These are phyloP conservation scores for Cymbopogon citratus DNA, from an alignment of 176 grass and related monocot species.

Conservation along the genomic window DNA sequence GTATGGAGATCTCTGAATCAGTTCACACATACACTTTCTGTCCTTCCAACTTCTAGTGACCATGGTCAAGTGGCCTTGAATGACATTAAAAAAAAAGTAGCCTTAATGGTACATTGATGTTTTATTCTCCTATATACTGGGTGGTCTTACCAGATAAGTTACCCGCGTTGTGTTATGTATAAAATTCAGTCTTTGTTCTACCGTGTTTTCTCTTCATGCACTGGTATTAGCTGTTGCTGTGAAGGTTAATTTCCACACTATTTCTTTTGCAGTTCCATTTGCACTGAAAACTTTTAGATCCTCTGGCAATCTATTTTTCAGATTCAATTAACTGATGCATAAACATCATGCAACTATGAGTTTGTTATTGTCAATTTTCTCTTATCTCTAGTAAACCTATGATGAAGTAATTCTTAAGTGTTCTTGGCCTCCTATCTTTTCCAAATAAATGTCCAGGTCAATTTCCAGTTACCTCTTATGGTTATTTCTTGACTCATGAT, in stretches of 20 bases:
- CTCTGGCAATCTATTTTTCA: not conserved
- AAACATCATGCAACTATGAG: not conserved
- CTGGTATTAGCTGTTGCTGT: not conserved
- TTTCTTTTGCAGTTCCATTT: not conserved
- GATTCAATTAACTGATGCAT: not conserved
- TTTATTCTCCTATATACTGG: not conserved
- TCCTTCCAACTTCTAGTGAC: not conserved
- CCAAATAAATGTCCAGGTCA: slow-evolving; percentile 26
- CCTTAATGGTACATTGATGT: not conserved
- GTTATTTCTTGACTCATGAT: not conserved
- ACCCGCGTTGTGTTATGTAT: not conserved
- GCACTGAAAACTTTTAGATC: not conserved
- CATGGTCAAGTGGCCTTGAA: not conserved
- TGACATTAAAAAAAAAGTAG: not conserved
- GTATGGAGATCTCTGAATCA: not conserved
- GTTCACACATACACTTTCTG: not conserved
- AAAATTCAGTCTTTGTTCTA: not conserved
- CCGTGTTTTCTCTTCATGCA: not conserved
- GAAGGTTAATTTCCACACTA: not conserved
- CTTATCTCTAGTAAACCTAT: not conserved
- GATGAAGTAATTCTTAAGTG: not conserved
- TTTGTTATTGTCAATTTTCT: not conserved
- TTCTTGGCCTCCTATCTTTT: not conserved
- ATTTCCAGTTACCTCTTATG: slow-evolving; percentile 45
- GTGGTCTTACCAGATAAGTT: not conserved